Evolutionary conservation across 2,329 filamentous ascomycete species (phyloP).

Genomic region (Chaetomiaceae sp.): DNA sequence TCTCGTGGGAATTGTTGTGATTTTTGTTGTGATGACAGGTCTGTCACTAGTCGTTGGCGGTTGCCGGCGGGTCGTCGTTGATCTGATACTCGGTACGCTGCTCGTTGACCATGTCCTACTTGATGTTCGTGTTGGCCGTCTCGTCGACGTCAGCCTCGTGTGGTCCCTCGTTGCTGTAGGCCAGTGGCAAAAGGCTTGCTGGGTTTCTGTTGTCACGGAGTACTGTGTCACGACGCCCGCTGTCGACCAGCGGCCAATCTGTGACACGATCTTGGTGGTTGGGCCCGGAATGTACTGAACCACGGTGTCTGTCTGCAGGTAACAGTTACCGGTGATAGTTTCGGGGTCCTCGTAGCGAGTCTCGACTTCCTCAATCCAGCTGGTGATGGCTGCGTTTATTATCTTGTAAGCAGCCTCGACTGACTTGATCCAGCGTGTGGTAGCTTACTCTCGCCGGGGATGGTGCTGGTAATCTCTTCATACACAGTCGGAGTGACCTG

Average conservation of each 20-base stretch:
- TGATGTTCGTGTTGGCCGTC: slow-evolving; percentile 1
- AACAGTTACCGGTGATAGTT: slow-evolving; percentile 15
- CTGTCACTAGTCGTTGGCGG: slow-evolving; percentile 2
- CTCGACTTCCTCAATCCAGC: slow-evolving; percentile 15
- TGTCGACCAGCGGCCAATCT: slow-evolving; percentile 15
- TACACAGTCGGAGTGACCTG: slow-evolving; percentile 17
- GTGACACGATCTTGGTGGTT: slow-evolving; percentile 14
- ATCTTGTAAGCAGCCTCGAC: background rate
- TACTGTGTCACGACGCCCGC: slow-evolving; percentile 19
- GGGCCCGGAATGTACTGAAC: slow-evolving; percentile 21
- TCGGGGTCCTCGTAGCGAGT: slow-evolving; percentile 15
- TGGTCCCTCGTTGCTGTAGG: slow-evolving; percentile 15
- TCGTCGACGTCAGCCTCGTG: slow-evolving; percentile 9
- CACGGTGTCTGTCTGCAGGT: slow-evolving; percentile 16
- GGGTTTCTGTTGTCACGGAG: slow-evolving; percentile 15
- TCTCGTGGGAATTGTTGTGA: slow-evolving; percentile 8
- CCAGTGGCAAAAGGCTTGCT: slow-evolving; percentile 22
- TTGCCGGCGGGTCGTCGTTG: background rate
- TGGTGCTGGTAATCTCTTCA: slow-evolving; percentile 18
- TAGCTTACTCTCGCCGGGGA: slow-evolving; percentile 13
- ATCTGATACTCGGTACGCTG: background rate
- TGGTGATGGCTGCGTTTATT: slow-evolving; percentile 14
- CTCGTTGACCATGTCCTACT: slow-evolving; percentile 1
- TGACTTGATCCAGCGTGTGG: background rate
- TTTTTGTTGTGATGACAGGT: slow-evolving; percentile 10